Conservation (phyloP, 345 rosid species). For the Angophora floribunda region DNA sequence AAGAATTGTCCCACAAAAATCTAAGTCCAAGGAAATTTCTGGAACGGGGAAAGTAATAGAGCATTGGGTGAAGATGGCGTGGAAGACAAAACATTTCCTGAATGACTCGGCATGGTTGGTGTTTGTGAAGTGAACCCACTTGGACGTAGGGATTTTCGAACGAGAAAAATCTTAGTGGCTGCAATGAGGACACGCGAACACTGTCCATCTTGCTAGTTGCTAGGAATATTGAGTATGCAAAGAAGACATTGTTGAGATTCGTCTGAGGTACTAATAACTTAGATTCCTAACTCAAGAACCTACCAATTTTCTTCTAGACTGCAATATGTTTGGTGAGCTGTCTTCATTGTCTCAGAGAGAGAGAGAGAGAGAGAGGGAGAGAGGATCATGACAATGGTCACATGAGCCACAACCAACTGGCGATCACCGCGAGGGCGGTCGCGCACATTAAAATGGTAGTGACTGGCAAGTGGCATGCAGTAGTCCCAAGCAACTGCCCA, state of each 20-base stretch:
- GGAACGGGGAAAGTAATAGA: not conserved
- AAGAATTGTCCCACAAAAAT: not conserved
- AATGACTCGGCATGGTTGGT: not conserved
- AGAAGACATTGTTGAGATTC: not conserved
- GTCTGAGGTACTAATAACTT: not conserved
- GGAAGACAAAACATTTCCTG: not conserved
- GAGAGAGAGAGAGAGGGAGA: not conserved
- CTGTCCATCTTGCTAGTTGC: not conserved
- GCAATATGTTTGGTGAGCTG: not conserved
- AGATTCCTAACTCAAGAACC: not conserved
- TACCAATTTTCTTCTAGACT: not conserved
- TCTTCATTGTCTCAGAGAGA: not conserved
- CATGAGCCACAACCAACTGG: not conserved
- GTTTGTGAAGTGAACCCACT: not conserved
- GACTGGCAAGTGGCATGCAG: not conserved
- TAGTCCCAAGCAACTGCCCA: not conserved
- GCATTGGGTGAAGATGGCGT: not conserved
- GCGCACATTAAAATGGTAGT: not conserved
- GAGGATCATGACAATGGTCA: not conserved
- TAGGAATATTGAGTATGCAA: not conserved
- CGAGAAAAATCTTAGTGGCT: not conserved
- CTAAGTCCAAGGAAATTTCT: not conserved
- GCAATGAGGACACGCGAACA: not conserved
- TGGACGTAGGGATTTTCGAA: not conserved
- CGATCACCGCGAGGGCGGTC: fast-evolving